Evolutionary conservation across 805 yeast genomes (phyloP).

Genomic region (Brettanomyces sp.): DNA sequence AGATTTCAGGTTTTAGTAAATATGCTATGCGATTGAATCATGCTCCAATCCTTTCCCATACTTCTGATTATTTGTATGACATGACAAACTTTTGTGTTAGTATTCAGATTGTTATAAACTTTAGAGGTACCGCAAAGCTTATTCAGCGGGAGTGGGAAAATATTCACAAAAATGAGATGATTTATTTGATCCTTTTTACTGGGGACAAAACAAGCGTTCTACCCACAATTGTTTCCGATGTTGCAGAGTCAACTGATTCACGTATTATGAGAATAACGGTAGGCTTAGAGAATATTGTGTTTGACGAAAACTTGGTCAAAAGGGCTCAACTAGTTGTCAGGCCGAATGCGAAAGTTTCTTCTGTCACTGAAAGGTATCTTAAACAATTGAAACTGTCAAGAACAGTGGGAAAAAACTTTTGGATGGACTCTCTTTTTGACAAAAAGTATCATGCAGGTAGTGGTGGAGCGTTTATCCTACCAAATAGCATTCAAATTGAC

Average conservation of each 20-base stretch:
- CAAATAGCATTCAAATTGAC: too few species aligned
- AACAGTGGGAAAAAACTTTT: too few species aligned
- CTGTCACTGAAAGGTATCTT: background rate
- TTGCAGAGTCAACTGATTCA: too few species aligned
- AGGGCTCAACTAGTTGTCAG: background rate
- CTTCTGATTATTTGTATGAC: background rate
- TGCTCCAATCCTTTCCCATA: background rate
- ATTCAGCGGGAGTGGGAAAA: background rate
- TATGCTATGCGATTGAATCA: background rate
- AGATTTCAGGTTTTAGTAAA: background rate
- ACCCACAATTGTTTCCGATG: background rate
- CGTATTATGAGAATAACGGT: background rate
- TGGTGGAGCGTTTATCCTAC: too few species aligned
- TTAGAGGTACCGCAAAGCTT: constrained; percentile 3
- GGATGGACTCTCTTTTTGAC: too few species aligned
- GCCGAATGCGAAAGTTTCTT: background rate
- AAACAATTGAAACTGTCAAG: background rate
- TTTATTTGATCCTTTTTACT: background rate
- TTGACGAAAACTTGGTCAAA: background rate
- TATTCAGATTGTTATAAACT: constrained; percentile 5
- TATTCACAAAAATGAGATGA: background rate
- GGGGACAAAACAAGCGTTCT: background rate
- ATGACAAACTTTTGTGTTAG: background rate
- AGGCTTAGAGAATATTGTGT: background rate
- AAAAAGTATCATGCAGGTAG: too few species aligned